phyloP scores from a whole-genome alignment of 371 early-diverging fungal genomes.

The Mortierella sp. region DNA sequence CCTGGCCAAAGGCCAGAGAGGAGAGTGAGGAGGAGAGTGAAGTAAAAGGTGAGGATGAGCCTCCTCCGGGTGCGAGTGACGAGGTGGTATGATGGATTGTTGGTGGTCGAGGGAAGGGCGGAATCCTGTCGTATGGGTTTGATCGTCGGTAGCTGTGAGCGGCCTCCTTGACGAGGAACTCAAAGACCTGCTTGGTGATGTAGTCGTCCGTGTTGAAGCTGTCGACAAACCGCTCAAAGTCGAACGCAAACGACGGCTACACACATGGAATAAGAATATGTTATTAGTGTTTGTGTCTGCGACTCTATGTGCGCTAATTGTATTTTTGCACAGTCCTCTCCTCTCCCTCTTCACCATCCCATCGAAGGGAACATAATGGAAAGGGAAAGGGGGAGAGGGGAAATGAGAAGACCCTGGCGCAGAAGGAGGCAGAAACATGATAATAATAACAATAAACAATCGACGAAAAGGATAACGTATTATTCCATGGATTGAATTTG shows the following conservation, averaged over 20 bases:
- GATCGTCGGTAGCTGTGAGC: constrained; percentile 16
- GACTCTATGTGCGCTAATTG: not conserved
- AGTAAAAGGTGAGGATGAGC: constrained; percentile 8
- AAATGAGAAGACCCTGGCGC: too few relatives aligned
- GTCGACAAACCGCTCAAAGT: constrained; percentile 29
- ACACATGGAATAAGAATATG: not conserved
- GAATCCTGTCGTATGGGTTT: constrained; percentile 5
- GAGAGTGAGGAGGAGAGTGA: constrained; percentile 14
- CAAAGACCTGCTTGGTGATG: constrained; percentile 23
- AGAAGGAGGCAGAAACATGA: not conserved
- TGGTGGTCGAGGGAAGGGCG: not conserved
- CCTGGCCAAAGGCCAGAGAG: constrained; percentile 13
- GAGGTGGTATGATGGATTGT: constrained; percentile 8
- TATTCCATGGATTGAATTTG: not conserved
- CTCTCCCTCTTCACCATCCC: not conserved
- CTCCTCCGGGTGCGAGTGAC: not conserved
- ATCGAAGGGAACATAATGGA: not conserved
- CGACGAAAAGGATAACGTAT: not conserved
- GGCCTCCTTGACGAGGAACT: constrained; percentile 19
- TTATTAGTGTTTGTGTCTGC: not conserved
- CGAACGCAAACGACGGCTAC: constrained; percentile 21
- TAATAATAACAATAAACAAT: not conserved
- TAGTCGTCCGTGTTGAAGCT: constrained; percentile 17
- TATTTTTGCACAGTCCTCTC: constrained; percentile 1
- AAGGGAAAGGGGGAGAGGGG: not conserved